phyloP scores from a whole-genome alignment of 2,329 filamentous ascomycete genomes.

The Fusarium fujikuroi region DNA sequence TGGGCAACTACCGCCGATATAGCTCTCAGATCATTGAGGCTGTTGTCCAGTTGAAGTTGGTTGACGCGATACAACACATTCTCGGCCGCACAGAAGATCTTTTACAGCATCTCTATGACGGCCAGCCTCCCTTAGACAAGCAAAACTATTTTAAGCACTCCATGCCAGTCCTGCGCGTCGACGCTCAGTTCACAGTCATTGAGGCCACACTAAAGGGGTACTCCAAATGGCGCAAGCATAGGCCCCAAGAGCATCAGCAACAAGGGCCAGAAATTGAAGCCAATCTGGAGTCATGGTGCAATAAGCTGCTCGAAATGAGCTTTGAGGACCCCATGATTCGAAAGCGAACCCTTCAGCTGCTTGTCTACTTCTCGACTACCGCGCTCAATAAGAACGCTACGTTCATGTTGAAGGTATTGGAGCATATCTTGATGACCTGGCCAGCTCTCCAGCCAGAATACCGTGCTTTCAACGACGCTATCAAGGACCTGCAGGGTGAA shows the following conservation, averaged over 20 bases:
- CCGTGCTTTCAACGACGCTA: slow-evolving; percentile 82
- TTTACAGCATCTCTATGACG: slow-evolving; percentile 79
- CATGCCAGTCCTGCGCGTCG: slow-evolving; percentile 78
- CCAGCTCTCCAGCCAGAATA: slow-evolving; percentile 77
- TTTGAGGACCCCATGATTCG: slow-evolving; percentile 88
- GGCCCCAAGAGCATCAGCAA: slow-evolving; percentile 54
- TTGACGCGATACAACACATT: slow-evolving; percentile 89
- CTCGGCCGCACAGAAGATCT: slow-evolving; percentile 80
- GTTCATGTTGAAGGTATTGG: slow-evolving; percentile 89
- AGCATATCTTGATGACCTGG: slow-evolving; percentile 88
- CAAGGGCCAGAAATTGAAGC: slow-evolving; percentile 68
- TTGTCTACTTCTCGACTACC: slow-evolving; percentile 85
- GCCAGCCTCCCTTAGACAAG: slow-evolving; percentile 72
- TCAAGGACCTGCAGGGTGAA: slow-evolving; percentile 87
- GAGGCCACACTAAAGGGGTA: slow-evolving; percentile 91
- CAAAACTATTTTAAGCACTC: slow-evolving; percentile 75
- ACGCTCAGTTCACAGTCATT: slow-evolving; percentile 89
- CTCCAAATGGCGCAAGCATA: slow-evolving; percentile 73
- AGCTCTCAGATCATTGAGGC: slow-evolving; percentile 87
- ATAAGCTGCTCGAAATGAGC: slow-evolving; percentile 73
- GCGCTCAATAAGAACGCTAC: slow-evolving; percentile 79
- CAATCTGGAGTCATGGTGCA: slow-evolving; percentile 77
- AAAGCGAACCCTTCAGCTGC: slow-evolving; percentile 82
- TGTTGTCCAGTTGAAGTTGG: slow-evolving; percentile 82
- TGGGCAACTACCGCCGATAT: slow-evolving; percentile 94